Evolutionary conservation across 345 rosid genomes (phyloP).

Genomic region (Salix suchowensis): DNA sequence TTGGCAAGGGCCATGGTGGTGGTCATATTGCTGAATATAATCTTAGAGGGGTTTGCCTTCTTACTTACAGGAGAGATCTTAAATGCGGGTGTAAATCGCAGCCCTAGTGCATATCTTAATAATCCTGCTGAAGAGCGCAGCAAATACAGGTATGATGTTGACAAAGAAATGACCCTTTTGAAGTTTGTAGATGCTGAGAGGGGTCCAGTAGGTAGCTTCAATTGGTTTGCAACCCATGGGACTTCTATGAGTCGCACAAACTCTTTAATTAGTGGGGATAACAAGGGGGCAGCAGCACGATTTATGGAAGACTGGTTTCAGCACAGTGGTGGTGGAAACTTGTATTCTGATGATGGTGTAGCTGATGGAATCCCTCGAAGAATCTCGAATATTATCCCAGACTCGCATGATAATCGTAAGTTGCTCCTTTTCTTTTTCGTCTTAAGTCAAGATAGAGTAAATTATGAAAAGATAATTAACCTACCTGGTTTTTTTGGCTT

Average conservation of each 20-base stretch:
- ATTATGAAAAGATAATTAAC: neutral
- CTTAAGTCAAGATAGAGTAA: neutral
- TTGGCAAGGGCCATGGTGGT: neutral
- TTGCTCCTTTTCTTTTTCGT: neutral
- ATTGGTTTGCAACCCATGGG: conserved; percentile 99
- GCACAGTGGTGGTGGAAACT: conserved; percentile 31
- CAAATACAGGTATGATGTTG: conserved; percentile 74
- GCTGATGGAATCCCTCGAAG: conserved; percentile 58
- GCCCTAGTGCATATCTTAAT: conserved; percentile 96
- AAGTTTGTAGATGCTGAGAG: conserved; percentile 87
- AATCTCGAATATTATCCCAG: conserved; percentile 60
- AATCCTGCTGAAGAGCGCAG: conserved; percentile 72
- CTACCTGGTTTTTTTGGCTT: neutral
- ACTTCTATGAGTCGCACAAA: conserved; percentile 97
- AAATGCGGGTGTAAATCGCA: conserved; percentile 92
- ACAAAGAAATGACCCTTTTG: conserved; percentile 92
- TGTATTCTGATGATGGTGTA: conserved; percentile 33
- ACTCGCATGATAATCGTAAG: conserved; percentile 48
- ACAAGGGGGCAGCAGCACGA: conserved; percentile 96
- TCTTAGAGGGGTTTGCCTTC: conserved; percentile 12
- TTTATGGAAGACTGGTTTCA: conserved; percentile 97
- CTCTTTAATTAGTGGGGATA: conserved; percentile 95
- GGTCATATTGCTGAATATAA: neutral
- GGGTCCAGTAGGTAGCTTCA: conserved; percentile 97
- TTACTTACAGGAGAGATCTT: conserved; percentile 68